Base-by-base conservation (phyloP, 2,329 filamentous ascomycete genomes). In the Xenosphaeropsis pyriputrescens region DNA sequence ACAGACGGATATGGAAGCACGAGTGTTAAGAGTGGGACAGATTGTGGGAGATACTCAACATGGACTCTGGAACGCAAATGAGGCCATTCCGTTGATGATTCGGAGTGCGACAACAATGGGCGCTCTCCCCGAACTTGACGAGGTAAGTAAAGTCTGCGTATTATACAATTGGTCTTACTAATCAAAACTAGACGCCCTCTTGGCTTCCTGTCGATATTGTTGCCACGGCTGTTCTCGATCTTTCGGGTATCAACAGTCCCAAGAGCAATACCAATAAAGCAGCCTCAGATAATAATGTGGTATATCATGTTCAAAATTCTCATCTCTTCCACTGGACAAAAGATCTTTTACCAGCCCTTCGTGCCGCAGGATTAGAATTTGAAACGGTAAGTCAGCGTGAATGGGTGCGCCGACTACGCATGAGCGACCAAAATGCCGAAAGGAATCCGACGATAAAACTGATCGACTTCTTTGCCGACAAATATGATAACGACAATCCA, bases 231-330 rank as follows among this genome's bases (percentile, higher is more conserved):
- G 48, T 67, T 2, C 32, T 62, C 2, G 59, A 67, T n/a, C 51
- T 66, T 32, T 47, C 59, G 4, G 37, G 51, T 4, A 52, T 56
- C 0, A 44, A 45, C 34, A 37, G 38, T 7, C 31, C 9, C 18
- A 6, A 13, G 31, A 12, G 26, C 22, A 18, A 14, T 11, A 33
- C 39, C 15, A n/a, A 40, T 29, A 36, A 39, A 22, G 38, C 44
- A 15, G 35, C 39, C 11, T 1, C 50, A 50, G 39, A 45, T 48
- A 15, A 44, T 38, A 43, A 43, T 2, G 46, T 57, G 0, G 58
- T 73, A 13, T 70, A 65, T 41, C 68, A 75, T 41, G 55, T 78
- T 7, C 57, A 67, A 14, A 74, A 74, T 41, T 61, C 63, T 0
- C 51, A 49, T 6, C 45, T 52, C 0, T 63, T 68, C 44, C 55